These are phyloP conservation scores for Purpureocillium lavendulum DNA, from an alignment of 2,329 filamentous ascomycete species.

Conservation along the genomic window DNA sequence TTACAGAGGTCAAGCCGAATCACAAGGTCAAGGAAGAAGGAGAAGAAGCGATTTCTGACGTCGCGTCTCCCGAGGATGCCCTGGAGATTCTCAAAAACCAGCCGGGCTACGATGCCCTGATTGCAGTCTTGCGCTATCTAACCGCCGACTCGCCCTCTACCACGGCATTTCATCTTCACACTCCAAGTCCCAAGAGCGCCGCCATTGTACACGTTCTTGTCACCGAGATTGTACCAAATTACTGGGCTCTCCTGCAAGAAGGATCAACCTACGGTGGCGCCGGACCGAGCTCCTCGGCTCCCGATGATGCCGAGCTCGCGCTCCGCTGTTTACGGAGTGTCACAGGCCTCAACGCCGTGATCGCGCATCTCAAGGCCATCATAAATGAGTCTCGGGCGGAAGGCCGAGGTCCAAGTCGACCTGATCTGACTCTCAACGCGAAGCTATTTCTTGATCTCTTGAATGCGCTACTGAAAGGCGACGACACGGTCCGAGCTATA, in stretches of 20 bases:
- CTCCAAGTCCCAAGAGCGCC: slow-evolving; percentile 58
- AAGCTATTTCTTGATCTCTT: slow-evolving; percentile 35
- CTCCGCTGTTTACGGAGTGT: slow-evolving; percentile 62
- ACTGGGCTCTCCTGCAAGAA: slow-evolving; percentile 61
- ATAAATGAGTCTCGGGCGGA: slow-evolving; percentile 40
- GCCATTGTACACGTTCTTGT: slow-evolving; percentile 71
- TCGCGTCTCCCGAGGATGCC: slow-evolving; percentile 37
- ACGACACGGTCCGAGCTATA: slow-evolving; percentile 25
- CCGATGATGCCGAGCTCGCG: slow-evolving; percentile 40
- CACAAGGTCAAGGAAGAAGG: slow-evolving; percentile 4
- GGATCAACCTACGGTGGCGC: slow-evolving; percentile 16
- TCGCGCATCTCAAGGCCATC: slow-evolving; percentile 59
- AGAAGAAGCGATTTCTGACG: slow-evolving; percentile 2
- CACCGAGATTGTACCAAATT: slow-evolving; percentile 68
- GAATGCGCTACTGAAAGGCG: slow-evolving; percentile 28
- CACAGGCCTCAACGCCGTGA: slow-evolving; percentile 67
- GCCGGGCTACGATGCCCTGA: slow-evolving; percentile 51
- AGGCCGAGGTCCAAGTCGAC: slow-evolving; percentile 26
- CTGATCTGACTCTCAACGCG: slow-evolving; percentile 35
- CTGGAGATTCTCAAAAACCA: slow-evolving; percentile 53
- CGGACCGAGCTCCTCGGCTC: slow-evolving; percentile 6
- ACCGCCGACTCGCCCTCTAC: slow-evolving; percentile 13
- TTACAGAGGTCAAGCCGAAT: slow-evolving; percentile 24
- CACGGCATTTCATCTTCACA: slow-evolving; percentile 15
- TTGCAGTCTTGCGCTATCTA: slow-evolving; percentile 45